A percentile compares a stretch with the other conserved stretches of the same genome.
Conservation (phyloP, 352 stramenopile genomes). For the Pythium insidiosum region DNA sequence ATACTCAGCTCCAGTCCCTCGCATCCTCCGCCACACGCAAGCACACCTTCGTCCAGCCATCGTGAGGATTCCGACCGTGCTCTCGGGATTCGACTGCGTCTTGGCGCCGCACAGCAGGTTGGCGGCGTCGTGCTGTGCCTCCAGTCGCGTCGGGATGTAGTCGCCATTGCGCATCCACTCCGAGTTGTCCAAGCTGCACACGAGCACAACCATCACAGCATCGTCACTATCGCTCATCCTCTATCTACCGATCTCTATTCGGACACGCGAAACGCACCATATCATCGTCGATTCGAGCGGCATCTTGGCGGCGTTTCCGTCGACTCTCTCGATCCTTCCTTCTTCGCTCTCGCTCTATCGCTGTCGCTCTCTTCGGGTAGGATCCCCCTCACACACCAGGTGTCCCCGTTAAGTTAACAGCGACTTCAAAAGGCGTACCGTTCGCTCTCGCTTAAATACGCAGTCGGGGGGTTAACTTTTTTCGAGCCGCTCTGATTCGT, state of each 20-base stretch:
- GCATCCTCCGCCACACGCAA: too few relatives aligned
- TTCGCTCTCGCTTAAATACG: too few relatives aligned
- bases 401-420: too few relatives aligned
- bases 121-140: conserved; percentile 97
- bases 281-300: conserved; percentile 87
- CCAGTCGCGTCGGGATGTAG: conserved; percentile 97
- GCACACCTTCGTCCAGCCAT: conserved; percentile 90
- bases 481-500: too few relatives aligned
- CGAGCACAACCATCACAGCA: too few relatives aligned
- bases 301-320: conserved; percentile 30
- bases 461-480: too few relatives aligned
- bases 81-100: conserved; percentile 97
- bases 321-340: conserved; percentile 4
- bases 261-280: conserved; percentile 50
- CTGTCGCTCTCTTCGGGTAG: too few relatives aligned
- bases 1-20: too few relatives aligned
- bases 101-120: conserved; percentile 97
- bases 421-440: too few relatives aligned
- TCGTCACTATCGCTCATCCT: too few relatives aligned
- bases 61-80: conserved; percentile 95
- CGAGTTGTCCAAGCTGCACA: conserved; percentile 91
- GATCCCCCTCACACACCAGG: too few relatives aligned
- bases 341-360: conserved; percentile 3
- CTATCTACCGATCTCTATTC: not conserved
- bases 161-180: conserved; percentile 99